These are phyloP conservation scores for Trypethelium eluteriae DNA, from an alignment of 495 filamentous ascomycete genomes.

Conservation along the genomic window DNA sequence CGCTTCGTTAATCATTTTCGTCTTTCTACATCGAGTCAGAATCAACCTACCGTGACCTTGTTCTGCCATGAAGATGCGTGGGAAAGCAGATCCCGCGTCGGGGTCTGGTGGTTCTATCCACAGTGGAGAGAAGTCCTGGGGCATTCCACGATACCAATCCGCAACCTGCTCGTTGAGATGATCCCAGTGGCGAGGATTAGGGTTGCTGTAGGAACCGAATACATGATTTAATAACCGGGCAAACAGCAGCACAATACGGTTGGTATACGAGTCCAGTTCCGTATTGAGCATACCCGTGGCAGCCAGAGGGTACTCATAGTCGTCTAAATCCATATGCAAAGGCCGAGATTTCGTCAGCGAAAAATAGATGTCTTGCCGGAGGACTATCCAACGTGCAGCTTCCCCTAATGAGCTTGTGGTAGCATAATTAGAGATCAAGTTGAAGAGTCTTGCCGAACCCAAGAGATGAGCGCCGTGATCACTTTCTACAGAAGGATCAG, in stretches of 20 bases:
- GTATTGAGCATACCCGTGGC: slow-evolving; percentile 16
- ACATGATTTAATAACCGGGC: slow-evolving; percentile 17
- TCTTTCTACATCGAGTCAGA: not conserved
- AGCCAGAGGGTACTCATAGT: slow-evolving; percentile 16
- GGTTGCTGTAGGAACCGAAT: slow-evolving; percentile 12
- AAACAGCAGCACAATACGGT: slow-evolving; percentile 22
- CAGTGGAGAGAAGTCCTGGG: slow-evolving; percentile 17
- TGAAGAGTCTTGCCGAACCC: slow-evolving; percentile 19
- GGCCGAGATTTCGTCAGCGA: slow-evolving; percentile 19
- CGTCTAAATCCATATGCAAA: slow-evolving; percentile 14
- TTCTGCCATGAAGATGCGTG: slow-evolving; percentile 12
- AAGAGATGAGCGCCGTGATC: slow-evolving; percentile 16
- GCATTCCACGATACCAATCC: slow-evolving; percentile 18
- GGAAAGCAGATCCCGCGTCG: slow-evolving; percentile 13
- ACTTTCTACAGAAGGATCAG: not conserved
- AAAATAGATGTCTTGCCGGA: slow-evolving; percentile 22
- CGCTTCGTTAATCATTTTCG: not conserved
- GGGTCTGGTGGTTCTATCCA: slow-evolving; percentile 8
- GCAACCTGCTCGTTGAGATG: slow-evolving; percentile 16
- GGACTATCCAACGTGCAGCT: slow-evolving; percentile 18
- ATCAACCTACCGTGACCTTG: slow-evolving; percentile 12
- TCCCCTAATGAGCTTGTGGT: slow-evolving; percentile 16
- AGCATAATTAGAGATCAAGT: slow-evolving; percentile 18
- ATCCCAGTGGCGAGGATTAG: slow-evolving; percentile 13
- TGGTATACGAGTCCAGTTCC: slow-evolving; percentile 16